Evolutionary conservation across 1,284 basidiomycete species (phyloP), one percentile per base, ranked within the genome.

Genomic region (Fomes fomentarius): DNA sequence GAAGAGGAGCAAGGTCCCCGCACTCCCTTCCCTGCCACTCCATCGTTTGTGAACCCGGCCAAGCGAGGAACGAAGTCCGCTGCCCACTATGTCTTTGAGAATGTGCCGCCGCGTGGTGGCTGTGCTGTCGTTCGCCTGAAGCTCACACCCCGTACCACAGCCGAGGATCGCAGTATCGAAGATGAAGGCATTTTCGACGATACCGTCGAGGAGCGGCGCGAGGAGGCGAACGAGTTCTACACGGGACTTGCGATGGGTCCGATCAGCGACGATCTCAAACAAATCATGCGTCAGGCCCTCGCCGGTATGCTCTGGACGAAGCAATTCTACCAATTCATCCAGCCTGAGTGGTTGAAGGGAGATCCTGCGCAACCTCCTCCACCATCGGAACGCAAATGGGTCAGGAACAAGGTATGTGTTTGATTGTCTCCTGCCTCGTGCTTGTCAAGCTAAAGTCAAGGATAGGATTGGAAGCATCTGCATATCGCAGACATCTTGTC

Each of bases 281-380:
- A 95, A 72, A 92, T 99, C 67, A 97, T 95, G 94, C 82, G 96
- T 56, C 96, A 98, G 72, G 96, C 95, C n/a, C 76, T 98, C 33
- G 88, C 87, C 21, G 96, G 96, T n/a, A 98, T 99, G 96, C 76
- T 99, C 50, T 98, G 96, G 95, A 96, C 93, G 50, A 99, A 98
- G 76, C 96, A 98, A 67, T 94, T 87, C 74, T 99, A 98, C 76
- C 84, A 92, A 70, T 98, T 96, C 73, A 86, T 98, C 58, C 96
- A 98, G 73, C 91, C 92, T 67, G 92, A 97, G 61, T 99, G 96
- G 96, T 81, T 96, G 53, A 84, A 93, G 56, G 96, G 96, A 46
- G 96, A 99, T 74, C 89, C 94, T 8, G 91, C 91, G 17, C 96
- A 98, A 72, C 96, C 96, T 4, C 83, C 94, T 15, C 96, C 96